Percentiles rank a stretch among this genome's conserved stretches.
These are phyloP conservation scores for Polyrhizophydium stewartii DNA, from an alignment of 371 early-diverging fungal species.

Conservation along the genomic window DNA sequence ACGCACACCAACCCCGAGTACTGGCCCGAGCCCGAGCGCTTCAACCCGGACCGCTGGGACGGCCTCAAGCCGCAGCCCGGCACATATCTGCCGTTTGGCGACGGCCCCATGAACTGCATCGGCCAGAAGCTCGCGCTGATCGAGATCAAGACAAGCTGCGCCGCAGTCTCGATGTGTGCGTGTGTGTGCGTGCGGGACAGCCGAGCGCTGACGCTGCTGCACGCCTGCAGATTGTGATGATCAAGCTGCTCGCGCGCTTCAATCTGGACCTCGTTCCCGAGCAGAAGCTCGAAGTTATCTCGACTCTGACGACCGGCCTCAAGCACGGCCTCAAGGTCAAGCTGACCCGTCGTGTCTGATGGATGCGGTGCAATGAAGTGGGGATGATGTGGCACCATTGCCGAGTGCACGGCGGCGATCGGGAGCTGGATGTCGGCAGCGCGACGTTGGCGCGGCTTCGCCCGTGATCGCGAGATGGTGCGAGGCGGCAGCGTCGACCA, in stretches of 20 bases:
- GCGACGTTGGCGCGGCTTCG: no score
- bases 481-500: conserved; percentile 75
- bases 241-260: neutral
- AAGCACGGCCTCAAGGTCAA: conserved; percentile 18
- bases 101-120: conserved; percentile 32
- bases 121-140: conserved; percentile 37
- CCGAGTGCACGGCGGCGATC: no score
- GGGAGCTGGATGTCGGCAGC: no score
- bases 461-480: no score
- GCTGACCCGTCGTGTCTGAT: no score
- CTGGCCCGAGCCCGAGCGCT: conserved; percentile 28
- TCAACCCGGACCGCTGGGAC: conserved; percentile 34
- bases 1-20: conserved; percentile 3
- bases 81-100: conserved; percentile 32
- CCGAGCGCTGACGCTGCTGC: neutral
- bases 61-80: conserved; percentile 13
- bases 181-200: no score
- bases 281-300: conserved; percentile 12
- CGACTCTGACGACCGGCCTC: conserved; percentile 16
- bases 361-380: no score
- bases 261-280: conserved; percentile 11
- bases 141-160: conserved; percentile 24
- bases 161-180: neutral
- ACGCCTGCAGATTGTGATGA: neutral
- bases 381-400: no score